These are phyloP conservation scores for Russula sp. DNA, from an alignment of 768 basidiomycete genomes.

Conservation along the genomic window DNA sequence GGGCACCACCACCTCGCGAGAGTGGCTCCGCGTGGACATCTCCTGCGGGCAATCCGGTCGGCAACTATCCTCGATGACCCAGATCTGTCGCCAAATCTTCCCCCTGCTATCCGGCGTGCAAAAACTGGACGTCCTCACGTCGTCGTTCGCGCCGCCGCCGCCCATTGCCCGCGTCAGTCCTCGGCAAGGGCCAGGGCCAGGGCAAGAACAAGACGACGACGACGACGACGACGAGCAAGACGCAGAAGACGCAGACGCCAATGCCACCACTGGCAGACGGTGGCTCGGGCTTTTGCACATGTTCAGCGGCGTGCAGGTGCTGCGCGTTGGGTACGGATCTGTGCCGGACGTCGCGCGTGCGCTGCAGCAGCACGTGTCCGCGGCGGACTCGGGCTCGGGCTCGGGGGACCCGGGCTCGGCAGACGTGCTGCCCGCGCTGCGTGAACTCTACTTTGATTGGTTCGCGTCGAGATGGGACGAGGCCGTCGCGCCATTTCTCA, in stretches of 20 bases:
- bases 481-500: background rate
- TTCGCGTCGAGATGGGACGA: background rate
- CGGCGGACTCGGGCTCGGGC: background rate
- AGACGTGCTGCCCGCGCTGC: conserved; percentile 2
- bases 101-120: background rate
- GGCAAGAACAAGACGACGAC: too few relatives aligned
- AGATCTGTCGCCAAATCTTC: background rate
- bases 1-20: background rate
- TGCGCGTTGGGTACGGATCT: background rate
- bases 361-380: background rate
- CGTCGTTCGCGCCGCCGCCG: background rate
- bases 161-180: too few relatives aligned
- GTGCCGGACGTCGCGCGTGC: conserved; percentile 5
- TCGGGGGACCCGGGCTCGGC: too few relatives aligned
- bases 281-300: background rate
- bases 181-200: too few relatives aligned
- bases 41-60: background rate
- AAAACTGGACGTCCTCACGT: background rate
- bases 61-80: background rate
- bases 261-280: too few relatives aligned
- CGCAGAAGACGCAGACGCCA: background rate
- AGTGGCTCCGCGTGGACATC: background rate
- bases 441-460: conserved; percentile 10
- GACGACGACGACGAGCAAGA: too few relatives aligned
- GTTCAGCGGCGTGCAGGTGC: conserved; percentile 2